Base-by-base conservation (phyloP, 2,329 filamentous ascomycete species). In the Lasiodiplodia sp. region DNA sequence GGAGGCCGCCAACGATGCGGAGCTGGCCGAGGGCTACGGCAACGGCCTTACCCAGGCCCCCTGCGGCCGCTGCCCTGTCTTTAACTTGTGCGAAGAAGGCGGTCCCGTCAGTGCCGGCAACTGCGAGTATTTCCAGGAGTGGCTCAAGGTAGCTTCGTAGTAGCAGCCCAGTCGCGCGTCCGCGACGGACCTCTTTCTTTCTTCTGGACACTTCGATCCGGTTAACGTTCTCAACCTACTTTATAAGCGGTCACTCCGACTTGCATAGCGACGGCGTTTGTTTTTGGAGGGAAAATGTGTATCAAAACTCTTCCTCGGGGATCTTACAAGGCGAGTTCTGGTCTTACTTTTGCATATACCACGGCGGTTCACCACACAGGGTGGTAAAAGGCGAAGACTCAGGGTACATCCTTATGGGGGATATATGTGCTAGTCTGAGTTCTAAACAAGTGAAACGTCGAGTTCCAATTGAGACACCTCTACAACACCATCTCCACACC, bases 61-160 rank as follows among this genome's bases (percentile, higher is more conserved):
- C 0, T 99, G 96, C 79, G 94, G 95, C 2, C 86, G 89, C 67
- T 99, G 96, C 79, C 96, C 96, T 0, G 95, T 97, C 2, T 97
- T 97, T 78, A 91, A 96, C 69, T 86, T 98, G 2, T 99, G 96
- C 78, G 91, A 93, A 72, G 93, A 97, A 70, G 94, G 93, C 7
- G 95, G 95, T 0, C 93, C 94, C 0, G 93, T 99, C 25, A 96
- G 91, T 75, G 93, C 95, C 0, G 91, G 89, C 72, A 97, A 91
- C 63, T 99, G 96, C 80, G 91, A 93, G 66, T 99, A 99, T 77
- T 97, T 97, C 76, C 87, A 92, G 71, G 87, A 90, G 65, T 99
- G 96, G 96, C 80, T 97, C 23, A 64, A 56, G 34, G 23, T 25
- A 4, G 18, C 60, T 16, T 25, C 60, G 47, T 64, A 64, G 60